Evolutionary conservation across 805 yeast genomes (phyloP).

Genomic region (Lipomyces starkeyi): DNA sequence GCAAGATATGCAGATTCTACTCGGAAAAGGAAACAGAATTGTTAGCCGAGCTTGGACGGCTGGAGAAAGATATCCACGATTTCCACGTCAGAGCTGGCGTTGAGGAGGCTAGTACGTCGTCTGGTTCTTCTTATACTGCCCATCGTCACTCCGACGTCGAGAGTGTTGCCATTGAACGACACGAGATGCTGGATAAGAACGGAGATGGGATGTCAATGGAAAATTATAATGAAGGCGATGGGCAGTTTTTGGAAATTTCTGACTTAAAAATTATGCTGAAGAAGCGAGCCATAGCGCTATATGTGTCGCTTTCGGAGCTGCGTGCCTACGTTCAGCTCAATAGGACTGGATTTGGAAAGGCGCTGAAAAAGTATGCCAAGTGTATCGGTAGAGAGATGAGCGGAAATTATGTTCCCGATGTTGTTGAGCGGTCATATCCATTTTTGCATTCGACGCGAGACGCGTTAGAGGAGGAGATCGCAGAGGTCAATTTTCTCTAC

Average conservation of each 20-base stretch:
- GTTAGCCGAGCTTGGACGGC: slow-evolving; percentile 57
- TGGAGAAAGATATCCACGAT: slow-evolving; percentile 66
- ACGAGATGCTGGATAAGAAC: slow-evolving; percentile 11
- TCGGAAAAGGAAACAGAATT: slow-evolving; percentile 66
- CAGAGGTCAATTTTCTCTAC: slow-evolving; percentile 59
- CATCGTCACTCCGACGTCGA: slow-evolving; percentile 22
- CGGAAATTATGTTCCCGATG: slow-evolving; percentile 54
- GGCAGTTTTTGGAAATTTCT: slow-evolving; percentile 45
- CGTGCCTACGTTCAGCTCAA: slow-evolving; percentile 84
- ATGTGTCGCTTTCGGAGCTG: slow-evolving; percentile 79
- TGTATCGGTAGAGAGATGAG: slow-evolving; percentile 62
- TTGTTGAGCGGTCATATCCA: slow-evolving; percentile 56
- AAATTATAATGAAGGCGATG: slow-evolving; percentile 27
- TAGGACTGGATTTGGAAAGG: slow-evolving; percentile 86
- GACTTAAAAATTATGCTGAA: slow-evolving; percentile 69
- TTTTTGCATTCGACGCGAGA: slow-evolving; percentile 59
- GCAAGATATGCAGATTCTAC: slow-evolving; percentile 78
- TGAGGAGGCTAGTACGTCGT: slow-evolving; percentile 14
- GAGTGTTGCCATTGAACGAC: slow-evolving; percentile 13
- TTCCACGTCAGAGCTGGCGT: slow-evolving; percentile 45
- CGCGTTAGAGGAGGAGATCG: slow-evolving; percentile 59
- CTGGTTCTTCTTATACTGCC: slow-evolving; percentile 28
- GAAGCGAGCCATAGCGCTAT: slow-evolving; percentile 67
- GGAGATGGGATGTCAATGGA: slow-evolving; percentile 21
- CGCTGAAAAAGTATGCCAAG: slow-evolving; percentile 90